A percentile compares a stretch with the other conserved stretches of the same genome.
Evolutionary conservation across 2,329 filamentous ascomycete species (phyloP).

Genomic region (Neonectria sp.): DNA sequence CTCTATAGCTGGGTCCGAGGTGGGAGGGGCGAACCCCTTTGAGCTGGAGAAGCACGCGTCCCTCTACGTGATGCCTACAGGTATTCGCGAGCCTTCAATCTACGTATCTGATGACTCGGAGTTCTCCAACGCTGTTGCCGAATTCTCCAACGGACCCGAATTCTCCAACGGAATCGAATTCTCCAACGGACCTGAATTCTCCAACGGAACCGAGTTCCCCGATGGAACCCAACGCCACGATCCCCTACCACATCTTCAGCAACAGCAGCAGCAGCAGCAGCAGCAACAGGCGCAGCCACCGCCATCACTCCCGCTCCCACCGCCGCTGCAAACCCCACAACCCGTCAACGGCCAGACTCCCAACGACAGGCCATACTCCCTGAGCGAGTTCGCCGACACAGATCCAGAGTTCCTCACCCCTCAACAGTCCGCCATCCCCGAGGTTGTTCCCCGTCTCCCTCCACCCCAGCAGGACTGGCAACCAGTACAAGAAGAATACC

Average conservation of each 20-base stretch:
- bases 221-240: conserved; percentile 38
- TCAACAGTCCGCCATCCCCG: conserved; percentile 49
- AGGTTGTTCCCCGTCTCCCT: conserved; percentile 39
- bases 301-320: conserved; percentile 10
- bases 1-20: conserved; percentile 70
- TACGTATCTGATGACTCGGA: conserved; percentile 74
- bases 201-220: conserved; percentile 53
- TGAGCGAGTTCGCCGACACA: conserved; percentile 59
- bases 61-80: conserved; percentile 61
- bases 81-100: conserved; percentile 69
- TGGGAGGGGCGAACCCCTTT: conserved; percentile 71
- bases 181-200: conserved; percentile 54
- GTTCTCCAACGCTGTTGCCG: conserved; percentile 57
- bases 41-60: conserved; percentile 75
- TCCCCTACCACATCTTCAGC: conserved; percentile 34
- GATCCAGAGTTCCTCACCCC: conserved; percentile 56
- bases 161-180: conserved; percentile 44
- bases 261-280: conserved; percentile 35
- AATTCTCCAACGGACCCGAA: conserved; percentile 40
- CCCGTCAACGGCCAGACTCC: conserved; percentile 31
- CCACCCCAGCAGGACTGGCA: conserved; percentile 41
- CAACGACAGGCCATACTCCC: conserved; percentile 53
- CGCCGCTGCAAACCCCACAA: conserved; percentile 26
- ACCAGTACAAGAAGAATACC: conserved; percentile 34
- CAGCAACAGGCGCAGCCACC: conserved; percentile 30